A percentile compares a stretch with the other conserved stretches of the same genome.
Conservation (phyloP, 1,284 basidiomycete species). For the Boletus mariae region DNA sequence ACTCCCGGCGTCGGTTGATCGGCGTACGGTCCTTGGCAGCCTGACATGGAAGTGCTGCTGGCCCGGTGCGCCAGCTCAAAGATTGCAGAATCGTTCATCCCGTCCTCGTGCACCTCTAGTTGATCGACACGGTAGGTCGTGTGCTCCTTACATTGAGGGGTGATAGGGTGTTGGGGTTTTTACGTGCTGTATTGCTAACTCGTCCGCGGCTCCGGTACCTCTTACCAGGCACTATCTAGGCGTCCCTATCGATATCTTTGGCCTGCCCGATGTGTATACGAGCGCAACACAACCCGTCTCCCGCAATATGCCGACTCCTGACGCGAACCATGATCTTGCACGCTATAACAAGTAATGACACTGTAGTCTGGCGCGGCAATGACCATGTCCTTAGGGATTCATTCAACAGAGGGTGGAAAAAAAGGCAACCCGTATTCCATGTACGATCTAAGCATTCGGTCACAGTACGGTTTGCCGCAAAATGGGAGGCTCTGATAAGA, state of each 20-base stretch:
- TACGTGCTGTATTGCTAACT: not conserved
- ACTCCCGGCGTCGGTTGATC: not conserved
- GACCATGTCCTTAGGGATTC: not conserved
- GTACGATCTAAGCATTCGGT: not conserved
- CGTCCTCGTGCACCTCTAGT: not conserved
- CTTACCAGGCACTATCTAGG: not conserved
- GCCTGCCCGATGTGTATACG: not conserved
- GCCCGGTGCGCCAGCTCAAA: no score
- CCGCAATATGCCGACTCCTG: no score
- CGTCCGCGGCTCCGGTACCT: not conserved
- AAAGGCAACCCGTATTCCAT: not conserved
- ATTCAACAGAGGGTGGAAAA: not conserved
- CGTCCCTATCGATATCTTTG: not conserved
- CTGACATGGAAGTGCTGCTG: not conserved
- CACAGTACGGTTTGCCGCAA: not conserved
- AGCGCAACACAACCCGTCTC: not conserved
- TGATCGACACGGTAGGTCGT: not conserved
- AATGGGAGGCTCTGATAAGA: not conserved
- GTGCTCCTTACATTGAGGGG: not conserved
- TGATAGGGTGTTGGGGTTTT: not conserved
- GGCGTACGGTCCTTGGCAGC: not conserved
- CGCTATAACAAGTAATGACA: no score
- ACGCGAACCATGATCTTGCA: not conserved
- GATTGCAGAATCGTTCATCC: not conserved
- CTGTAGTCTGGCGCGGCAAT: not conserved